Conservation (phyloP, 176 grass and related monocot species). For the Juncus effusus region DNA sequence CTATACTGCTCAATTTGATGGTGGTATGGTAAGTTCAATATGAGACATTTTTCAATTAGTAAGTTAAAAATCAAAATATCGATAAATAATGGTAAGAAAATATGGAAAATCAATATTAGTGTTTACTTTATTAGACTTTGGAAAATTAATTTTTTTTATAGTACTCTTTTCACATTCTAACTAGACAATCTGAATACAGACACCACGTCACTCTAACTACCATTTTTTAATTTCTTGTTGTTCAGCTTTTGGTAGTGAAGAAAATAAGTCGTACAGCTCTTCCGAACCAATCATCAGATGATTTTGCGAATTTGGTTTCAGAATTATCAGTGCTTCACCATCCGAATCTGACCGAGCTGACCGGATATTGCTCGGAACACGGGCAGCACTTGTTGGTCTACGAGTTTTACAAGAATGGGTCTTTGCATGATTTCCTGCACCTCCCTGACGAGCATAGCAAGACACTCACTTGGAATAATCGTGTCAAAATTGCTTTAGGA, state of each 20-base stretch:
- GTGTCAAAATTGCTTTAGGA: constrained; percentile 83
- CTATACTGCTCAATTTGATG: constrained; percentile 51
- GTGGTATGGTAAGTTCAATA: constrained; percentile 51
- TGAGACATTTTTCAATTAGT: no score
- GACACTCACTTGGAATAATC: constrained; percentile 64
- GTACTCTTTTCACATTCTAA: no score
- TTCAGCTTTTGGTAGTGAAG: constrained; percentile 75
- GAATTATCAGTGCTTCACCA: constrained; percentile 65
- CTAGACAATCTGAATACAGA: no score
- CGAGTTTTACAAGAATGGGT: constrained; percentile 66
- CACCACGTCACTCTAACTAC: no score
- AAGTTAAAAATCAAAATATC: neutral
- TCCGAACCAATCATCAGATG: constrained; percentile 44
- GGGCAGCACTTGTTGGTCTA: constrained; percentile 74
- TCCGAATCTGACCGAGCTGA: constrained; percentile 67
- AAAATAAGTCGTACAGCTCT: constrained; percentile 63
- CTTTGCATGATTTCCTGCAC: constrained; percentile 72
- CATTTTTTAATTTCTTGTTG: no score
- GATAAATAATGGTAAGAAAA: no score
- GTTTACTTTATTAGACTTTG: no score
- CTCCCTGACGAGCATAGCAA: constrained; percentile 43
- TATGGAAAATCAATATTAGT: no score
- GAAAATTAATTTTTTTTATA: no score
- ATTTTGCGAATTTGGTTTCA: constrained; percentile 56
- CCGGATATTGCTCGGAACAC: constrained; percentile 81